phyloP scores from a whole-genome alignment of 208 protist genomes.

The Acanthamoeba sp. region DNA sequence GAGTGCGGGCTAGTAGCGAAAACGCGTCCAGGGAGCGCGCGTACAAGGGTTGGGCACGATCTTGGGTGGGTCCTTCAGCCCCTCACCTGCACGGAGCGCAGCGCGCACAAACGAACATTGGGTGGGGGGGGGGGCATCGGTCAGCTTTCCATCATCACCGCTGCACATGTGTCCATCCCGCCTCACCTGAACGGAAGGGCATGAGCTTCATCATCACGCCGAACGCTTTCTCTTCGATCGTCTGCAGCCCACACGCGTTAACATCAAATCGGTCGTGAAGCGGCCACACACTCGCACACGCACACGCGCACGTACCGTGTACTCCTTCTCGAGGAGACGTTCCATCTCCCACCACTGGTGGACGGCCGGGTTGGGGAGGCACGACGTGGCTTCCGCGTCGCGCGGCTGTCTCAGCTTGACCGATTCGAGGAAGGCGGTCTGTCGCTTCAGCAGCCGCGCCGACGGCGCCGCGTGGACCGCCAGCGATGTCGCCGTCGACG shows the following conservation, averaged over 20 bases:
- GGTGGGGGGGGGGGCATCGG: no score
- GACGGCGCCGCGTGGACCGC: background rate
- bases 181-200: conserved; percentile 17
- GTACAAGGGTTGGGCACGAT: conserved; percentile 39
- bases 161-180: no score
- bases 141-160: no score
- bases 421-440: background rate
- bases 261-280: no score
- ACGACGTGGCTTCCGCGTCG: conserved; percentile 4
- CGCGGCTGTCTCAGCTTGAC: background rate
- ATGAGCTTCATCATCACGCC: conserved; percentile 44
- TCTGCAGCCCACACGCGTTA: no score
- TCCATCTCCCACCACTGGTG: conserved; percentile 47
- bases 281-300: no score
- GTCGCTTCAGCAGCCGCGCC: background rate
- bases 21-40: background rate
- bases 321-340: conserved; percentile 21
- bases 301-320: no score
- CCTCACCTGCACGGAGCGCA: no score
- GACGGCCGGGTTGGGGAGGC: background rate
- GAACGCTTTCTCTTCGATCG: conserved; percentile 50
- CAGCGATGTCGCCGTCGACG: background rate
- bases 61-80: conserved; percentile 19
- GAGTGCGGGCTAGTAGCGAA: no score
- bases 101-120: no score